Evolutionary conservation across 306 rosid species (phyloP).

Genomic region (Trifolium fragiferum): DNA sequence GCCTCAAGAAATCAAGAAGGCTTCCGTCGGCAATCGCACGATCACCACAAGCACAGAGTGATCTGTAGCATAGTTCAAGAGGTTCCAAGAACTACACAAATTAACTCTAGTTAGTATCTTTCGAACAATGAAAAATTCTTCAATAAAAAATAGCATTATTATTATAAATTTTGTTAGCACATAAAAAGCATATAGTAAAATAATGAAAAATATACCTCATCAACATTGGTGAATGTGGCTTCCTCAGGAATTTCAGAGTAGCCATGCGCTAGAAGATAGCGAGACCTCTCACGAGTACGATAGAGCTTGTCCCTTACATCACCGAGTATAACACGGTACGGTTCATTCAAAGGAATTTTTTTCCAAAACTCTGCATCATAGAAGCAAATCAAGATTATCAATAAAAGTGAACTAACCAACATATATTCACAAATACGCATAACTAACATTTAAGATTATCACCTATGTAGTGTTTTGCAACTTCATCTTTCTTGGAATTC

Average conservation of each 20-base stretch:
- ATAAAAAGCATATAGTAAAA: neutral
- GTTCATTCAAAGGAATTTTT: constrained; percentile 82
- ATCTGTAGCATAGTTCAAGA: constrained; percentile 90
- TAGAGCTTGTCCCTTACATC: constrained; percentile 95
- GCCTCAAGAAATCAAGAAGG: constrained; percentile 96
- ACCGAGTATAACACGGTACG: constrained; percentile 93
- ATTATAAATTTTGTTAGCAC: neutral
- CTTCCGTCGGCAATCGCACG: constrained; percentile 91
- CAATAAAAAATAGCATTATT: neutral
- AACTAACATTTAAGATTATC: constrained; percentile 17
- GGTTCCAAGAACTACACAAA: constrained; percentile 86
- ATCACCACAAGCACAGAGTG: constrained; percentile 91
- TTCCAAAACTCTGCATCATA: constrained; percentile 86
- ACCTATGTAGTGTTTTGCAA: constrained; percentile 98
- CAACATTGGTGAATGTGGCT: constrained; percentile 77
- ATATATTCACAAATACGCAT: neutral
- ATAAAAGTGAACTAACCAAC: constrained; percentile 3
- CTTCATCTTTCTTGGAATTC: constrained; percentile 80
- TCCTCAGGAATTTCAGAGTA: constrained; percentile 93
- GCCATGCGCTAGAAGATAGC: constrained; percentile 81
- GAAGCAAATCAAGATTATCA: constrained; percentile 30
- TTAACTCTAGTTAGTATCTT: constrained; percentile 44
- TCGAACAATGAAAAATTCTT: constrained; percentile 8
- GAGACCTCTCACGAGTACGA: constrained; percentile 93
- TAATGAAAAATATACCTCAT: constrained; percentile 53